phyloP scores from a whole-genome alignment of 768 basidiomycete genomes.

The Leucogyrophana mollusca region DNA sequence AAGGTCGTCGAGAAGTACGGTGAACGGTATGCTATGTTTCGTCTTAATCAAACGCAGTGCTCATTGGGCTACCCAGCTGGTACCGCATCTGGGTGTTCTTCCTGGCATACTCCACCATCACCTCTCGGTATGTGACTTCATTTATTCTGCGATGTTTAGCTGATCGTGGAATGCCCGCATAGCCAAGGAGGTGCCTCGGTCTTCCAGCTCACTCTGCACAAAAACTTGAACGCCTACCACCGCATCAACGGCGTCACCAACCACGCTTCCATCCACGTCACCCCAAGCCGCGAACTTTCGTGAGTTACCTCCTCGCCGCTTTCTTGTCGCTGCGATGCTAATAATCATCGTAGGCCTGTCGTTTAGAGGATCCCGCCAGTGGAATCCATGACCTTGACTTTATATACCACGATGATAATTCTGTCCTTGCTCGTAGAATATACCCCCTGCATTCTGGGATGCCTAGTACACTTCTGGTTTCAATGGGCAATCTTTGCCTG shows the following conservation, averaged over 20 bases:
- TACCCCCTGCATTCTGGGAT: too few relatives aligned
- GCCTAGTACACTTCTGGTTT: too few relatives aligned
- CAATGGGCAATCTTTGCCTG: too few relatives aligned
- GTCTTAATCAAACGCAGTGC: conserved; percentile 14
- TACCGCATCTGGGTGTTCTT: conserved; percentile 97
- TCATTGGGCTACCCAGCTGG: conserved; percentile 39
- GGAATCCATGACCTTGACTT: not conserved
- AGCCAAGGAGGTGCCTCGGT: conserved; percentile 89
- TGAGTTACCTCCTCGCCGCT: too few relatives aligned
- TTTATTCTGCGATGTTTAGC: not conserved
- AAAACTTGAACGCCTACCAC: conserved; percentile 96
- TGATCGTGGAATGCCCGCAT: conserved; percentile 6
- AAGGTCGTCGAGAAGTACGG: conserved; percentile 88
- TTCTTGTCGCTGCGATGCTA: too few relatives aligned
- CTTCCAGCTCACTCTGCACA: conserved; percentile 97
- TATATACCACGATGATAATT: too few relatives aligned
- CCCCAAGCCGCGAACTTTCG: too few relatives aligned
- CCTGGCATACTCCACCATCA: conserved; percentile 89
- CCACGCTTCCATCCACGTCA: conserved; percentile 79
- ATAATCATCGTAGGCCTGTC: too few relatives aligned
- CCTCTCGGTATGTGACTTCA: conserved; percentile 68
- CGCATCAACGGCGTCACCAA: conserved; percentile 82
- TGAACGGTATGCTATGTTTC: conserved; percentile 44
- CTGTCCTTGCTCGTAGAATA: too few relatives aligned
- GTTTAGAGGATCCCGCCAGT: not conserved